Evolutionary conservation across 2,329 filamentous ascomycete species (phyloP), one percentile per base, ranked within the genome.

Genomic region (Karstenula rhodostoma): DNA sequence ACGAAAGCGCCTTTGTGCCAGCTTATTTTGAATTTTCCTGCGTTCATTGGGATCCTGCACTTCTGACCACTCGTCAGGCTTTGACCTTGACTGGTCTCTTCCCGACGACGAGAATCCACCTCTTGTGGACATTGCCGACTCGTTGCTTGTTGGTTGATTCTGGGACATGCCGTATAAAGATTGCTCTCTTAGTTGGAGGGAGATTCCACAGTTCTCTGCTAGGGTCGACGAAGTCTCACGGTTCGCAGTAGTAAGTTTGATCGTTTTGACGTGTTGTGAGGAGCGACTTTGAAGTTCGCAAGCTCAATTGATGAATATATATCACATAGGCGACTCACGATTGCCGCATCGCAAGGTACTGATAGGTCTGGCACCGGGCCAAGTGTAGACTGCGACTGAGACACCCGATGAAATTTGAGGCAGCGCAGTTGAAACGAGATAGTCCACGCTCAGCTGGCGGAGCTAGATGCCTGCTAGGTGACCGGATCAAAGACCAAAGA

Each of bases 1-100:
- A 93, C 90, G 85, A 67, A 92, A 93, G 69, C 92, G 92, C 66
- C 90, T 84, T 71, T 93, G 90, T 1, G 90, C 90, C 62, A 92
- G 85, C 56, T 89, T 86, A 73, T 93, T 93, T 74, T 93, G 90
- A 53, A 93, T 90, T 61, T 89, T 88, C 63, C 90, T 83, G 71
- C 90, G 84, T 78, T 92, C 89, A 61, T 88, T 87, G 0, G 89
- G 89, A 67, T 93, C 89, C 7, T 85, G 86, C 46, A 93, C 84
- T 0, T 89, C 85, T 29, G 85, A 83, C 90, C 90, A 93, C 78
- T 92, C 87, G 64, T 90, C 84, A n/a, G 67, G 61, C 32, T 65
- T 67, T 22, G 66, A 46, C 57, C 65, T 69, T 23, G 63, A 63
- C 17, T 67, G 35, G 19, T 72, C 67, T 47, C 54, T 58, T 47